Evolutionary conservation across 352 stramenopile species (phyloP), one percentile per base, ranked within the genome.

Genomic region (Stramenopiles sp.): DNA sequence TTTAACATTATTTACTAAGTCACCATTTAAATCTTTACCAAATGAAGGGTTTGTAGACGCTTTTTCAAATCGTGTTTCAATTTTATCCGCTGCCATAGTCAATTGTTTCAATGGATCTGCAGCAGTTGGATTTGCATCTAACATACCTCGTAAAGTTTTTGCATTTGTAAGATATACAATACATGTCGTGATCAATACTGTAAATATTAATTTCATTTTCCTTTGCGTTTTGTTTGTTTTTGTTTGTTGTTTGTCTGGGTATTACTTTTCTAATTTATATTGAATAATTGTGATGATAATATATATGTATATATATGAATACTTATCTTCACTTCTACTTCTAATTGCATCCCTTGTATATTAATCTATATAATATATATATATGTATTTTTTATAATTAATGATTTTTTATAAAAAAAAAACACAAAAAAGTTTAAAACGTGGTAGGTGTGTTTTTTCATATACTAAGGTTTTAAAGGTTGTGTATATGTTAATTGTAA

Each of bases 11-110:
- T 13, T 76, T 13, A 76, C 65, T 33, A 76, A 76, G 4, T 31
- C 30, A 33, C 4, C 4, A 76, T 76, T 33, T 33, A 76, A 76
- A 13, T 76, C 65, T 13, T 76, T 76, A 7, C 65, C 65, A 76
- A 76, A 76, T 31, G 4, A 7, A 13, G 65, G 65, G 30, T 33
- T 33, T 33, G 30, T 31, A 31, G 65, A 31, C 30, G 65, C 65
- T 33, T 76, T 76, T 13, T 76, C 65, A 76, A 76, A 76, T 13
- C 65, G 4, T 4, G 4, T 76, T 76, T 76, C 65, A 33, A 76
- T 76, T 76, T 76, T 76, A 20, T 76, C 65, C 30, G 65, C 65
- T 33, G 65, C 65, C 65, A 76, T 76, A 33, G 65, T 76, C 31
- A 76, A 76, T 20, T 76, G 65, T 13, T 76, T 76, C 31, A 76